Percentiles rank a stretch among this genome's conserved stretches.
These are phyloP conservation scores for Excoecaria cochinchinensis DNA, from an alignment of 345 rosid genomes.

Conservation along the genomic window DNA sequence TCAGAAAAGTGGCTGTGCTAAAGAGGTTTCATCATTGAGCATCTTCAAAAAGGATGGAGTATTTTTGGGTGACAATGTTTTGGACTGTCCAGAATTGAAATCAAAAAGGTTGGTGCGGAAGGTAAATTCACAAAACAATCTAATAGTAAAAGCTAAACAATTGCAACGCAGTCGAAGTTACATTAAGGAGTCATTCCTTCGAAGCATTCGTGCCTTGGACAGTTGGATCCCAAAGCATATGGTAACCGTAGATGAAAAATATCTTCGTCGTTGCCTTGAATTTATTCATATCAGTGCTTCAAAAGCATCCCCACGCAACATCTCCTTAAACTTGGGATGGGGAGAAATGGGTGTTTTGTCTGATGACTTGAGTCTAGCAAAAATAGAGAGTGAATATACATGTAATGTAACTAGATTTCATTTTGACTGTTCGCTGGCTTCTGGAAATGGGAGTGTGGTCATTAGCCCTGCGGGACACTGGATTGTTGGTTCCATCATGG, in stretches of 20 bases:
- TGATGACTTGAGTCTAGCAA: conserved; percentile 29
- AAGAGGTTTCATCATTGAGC: conserved; percentile 43
- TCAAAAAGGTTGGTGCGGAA: conserved; percentile 38
- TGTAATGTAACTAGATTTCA: conserved; percentile 41
- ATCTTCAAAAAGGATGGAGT: conserved; percentile 26
- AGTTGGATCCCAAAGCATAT: conserved; percentile 69
- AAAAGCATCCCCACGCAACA: conserved; percentile 42
- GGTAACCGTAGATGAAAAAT: conserved; percentile 70
- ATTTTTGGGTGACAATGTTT: conserved; percentile 17
- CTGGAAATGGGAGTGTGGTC: conserved; percentile 48
- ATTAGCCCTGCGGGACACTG: conserved; percentile 45
- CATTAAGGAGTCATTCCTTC: conserved; percentile 47
- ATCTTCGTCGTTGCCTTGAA: conserved; percentile 71
- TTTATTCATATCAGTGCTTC: conserved; percentile 53
- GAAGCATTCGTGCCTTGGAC: conserved; percentile 39
- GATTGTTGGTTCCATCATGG: conserved; percentile 66
- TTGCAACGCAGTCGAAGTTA: conserved; percentile 46
- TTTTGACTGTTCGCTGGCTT: conserved; percentile 50
- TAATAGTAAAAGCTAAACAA: conserved; percentile 51
- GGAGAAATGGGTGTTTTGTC: conserved; percentile 36
- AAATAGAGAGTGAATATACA: conserved; percentile 31
- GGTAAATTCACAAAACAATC: conserved; percentile 38
- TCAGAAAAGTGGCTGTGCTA: conserved; percentile 40
- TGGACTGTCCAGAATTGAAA: conserved; percentile 28
- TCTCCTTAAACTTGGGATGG: conserved; percentile 42